Evolutionary conservation across 495 filamentous ascomycete genomes (phyloP).

Genomic region (Podospora bellae-mahoneyi): DNA sequence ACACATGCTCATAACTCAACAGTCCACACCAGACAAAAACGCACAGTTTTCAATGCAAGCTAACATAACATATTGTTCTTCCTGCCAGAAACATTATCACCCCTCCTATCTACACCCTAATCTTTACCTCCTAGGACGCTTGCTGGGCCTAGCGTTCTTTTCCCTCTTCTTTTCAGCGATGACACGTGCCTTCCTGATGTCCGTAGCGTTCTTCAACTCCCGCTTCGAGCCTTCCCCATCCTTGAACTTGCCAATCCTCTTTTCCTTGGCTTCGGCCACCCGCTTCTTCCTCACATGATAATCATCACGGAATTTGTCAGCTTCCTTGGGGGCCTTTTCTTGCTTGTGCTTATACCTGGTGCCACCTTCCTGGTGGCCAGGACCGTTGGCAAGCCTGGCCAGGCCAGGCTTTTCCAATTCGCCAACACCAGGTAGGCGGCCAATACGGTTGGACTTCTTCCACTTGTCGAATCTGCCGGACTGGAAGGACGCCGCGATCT

Average conservation of each 20-base stretch:
- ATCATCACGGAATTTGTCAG: conserved; percentile 85
- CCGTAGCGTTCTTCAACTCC: conserved; percentile 76
- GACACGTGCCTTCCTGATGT: conserved; percentile 78
- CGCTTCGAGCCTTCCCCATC: conserved; percentile 62
- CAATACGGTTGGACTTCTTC: conserved; percentile 79
- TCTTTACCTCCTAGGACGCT: conserved; percentile 50
- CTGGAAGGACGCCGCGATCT: conserved; percentile 90
- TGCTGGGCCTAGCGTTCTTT: conserved; percentile 81
- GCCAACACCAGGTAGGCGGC: conserved; percentile 71
- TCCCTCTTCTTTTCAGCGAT: conserved; percentile 69
- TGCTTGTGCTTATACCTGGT: conserved; percentile 74
- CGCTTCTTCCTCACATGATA: conserved; percentile 88
- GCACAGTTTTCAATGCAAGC: background rate
- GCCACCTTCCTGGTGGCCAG: conserved; percentile 43
- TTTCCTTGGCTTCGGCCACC: conserved; percentile 80
- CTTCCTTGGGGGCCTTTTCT: conserved; percentile 83
- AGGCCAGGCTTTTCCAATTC: conserved; percentile 68
- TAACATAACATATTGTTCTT: background rate
- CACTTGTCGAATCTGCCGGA: conserved; percentile 90
- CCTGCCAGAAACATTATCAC: background rate
- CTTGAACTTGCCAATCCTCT: conserved; percentile 67
- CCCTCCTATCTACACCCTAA: background rate
- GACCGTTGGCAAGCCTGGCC: conserved; percentile 58
- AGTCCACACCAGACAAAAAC: background rate
- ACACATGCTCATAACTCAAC: too few relatives aligned